Evolutionary conservation across 306 rosid species (phyloP), one percentile per base, ranked within the genome.

Genomic region (Dalbergia cochinchinensis): DNA sequence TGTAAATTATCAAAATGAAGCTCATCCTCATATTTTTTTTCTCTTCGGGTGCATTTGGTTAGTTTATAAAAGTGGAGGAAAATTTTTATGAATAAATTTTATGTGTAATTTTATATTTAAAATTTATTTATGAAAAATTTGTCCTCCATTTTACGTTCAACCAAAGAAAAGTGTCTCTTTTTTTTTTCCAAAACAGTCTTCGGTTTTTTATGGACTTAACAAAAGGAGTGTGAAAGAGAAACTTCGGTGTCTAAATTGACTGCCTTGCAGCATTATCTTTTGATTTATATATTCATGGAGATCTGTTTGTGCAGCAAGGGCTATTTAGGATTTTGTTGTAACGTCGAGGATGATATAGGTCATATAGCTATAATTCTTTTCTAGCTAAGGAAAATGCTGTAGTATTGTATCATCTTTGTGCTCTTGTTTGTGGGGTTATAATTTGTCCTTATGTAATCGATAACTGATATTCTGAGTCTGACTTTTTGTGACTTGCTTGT

Each of bases 241-340:
- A 78, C 66, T 83, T 73, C 78, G 80, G 79, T 71, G 92, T 88
- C 90, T 85, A 88, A 81, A 80, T 73, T 47, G 70, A 85, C 92
- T 79, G 92, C 86, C 69, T 64, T 41, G 65, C 65, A 60, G 78
- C 62, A n/a, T 74, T 80, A 34, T 47, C 74, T 81, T 65, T 78
- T 58, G 83, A 65, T 64, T 64, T 71, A 42, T 41, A 48, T 77
- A 54, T 83, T 68, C 73, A 71, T 86, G 79, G 31, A 26, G 31
- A 26, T 86, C 80, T 83, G 82, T 72, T 82, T 82, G 77, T 78
- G 81, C 82, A 41, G 64, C 47, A 77, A 15, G 20, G 57, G 88
- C 81, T 77, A n/a, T n/a, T 75, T 78, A 83, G 83, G 90, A 89
- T 85, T 85, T 87, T 87, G 89, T 73, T 86, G 90, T 81, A 82